phyloP scores from a whole-genome alignment of 306 rosid species.

The Clitoria ternatea region DNA sequence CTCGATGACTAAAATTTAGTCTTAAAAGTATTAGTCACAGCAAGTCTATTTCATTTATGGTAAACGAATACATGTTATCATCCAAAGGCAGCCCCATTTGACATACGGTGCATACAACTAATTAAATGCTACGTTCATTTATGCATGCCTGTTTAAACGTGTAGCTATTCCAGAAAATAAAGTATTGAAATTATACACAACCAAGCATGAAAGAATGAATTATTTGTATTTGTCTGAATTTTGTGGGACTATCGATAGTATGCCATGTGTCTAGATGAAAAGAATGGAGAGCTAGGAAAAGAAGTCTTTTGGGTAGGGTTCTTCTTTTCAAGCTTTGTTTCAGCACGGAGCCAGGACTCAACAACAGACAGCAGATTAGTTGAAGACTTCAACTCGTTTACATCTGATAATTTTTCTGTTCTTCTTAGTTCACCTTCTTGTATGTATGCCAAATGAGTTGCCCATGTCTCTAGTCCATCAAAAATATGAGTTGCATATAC shows the following conservation, averaged over 20 bases:
- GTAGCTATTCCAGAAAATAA: neutral
- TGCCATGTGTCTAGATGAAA: slow-evolving; percentile 83
- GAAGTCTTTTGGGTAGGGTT: slow-evolving; percentile 45
- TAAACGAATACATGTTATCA: neutral
- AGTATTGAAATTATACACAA: neutral
- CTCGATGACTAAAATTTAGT: too few relatives aligned
- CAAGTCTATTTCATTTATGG: slow-evolving; percentile 5
- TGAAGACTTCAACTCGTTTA: slow-evolving; percentile 67
- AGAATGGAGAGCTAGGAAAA: slow-evolving; percentile 48
- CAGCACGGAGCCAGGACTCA: slow-evolving; percentile 90
- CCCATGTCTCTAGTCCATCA: slow-evolving; percentile 98
- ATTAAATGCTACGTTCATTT: neutral
- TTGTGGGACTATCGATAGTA: slow-evolving; percentile 59
- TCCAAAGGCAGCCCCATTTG: slow-evolving; percentile 1
- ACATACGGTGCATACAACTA: neutral
- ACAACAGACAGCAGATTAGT: slow-evolving; percentile 79
- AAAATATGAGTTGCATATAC: slow-evolving; percentile 97
- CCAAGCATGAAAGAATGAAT: slow-evolving; percentile 3
- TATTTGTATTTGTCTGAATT: neutral
- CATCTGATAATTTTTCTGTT: slow-evolving; percentile 67
- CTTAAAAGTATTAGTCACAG: neutral
- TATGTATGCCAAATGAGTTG: slow-evolving; percentile 89
- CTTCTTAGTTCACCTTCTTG: slow-evolving; percentile 84
- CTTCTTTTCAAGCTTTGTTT: slow-evolving; percentile 66
- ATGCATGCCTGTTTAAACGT: neutral